A percentile compares a stretch with the other conserved stretches of the same genome.
phyloP scores from a whole-genome alignment of 805 yeast genomes.

The Candida nonsorbophila region DNA sequence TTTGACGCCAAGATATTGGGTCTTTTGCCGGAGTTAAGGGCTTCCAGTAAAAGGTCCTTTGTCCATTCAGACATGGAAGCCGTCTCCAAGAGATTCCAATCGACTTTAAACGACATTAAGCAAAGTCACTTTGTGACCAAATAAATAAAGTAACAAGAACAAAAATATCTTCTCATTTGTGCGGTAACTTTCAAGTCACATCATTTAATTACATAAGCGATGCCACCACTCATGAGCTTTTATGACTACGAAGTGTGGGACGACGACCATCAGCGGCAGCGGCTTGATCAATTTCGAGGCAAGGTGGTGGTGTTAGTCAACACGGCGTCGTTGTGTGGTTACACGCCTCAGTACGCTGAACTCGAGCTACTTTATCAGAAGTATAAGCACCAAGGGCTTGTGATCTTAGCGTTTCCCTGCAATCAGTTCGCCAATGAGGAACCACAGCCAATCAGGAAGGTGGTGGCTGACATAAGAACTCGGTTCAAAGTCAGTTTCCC shows the following conservation, averaged over 20 bases:
- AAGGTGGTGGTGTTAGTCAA: conserved; percentile 81
- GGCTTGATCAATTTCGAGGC: conserved; percentile 61
- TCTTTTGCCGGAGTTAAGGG: conserved; percentile 66
- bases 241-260: conserved; percentile 64
- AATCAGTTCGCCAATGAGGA: conserved; percentile 85
- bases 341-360: conserved; percentile 72
- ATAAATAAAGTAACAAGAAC: background rate
- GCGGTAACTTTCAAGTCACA: conserved; percentile 1
- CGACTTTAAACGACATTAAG: conserved; percentile 71
- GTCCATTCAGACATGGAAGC: conserved; percentile 60
- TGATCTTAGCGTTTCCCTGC: conserved; percentile 82
- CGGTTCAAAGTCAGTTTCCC: conserved; percentile 32
- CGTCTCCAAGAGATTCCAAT: conserved; percentile 71
- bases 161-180: too few relatives aligned
- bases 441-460: conserved; percentile 49
- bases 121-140: too few relatives aligned
- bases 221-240: background rate
- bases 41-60: conserved; percentile 59
- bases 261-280: conserved; percentile 52
- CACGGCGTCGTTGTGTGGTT: conserved; percentile 79
- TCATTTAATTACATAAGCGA: conserved; percentile 1
- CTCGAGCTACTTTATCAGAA: conserved; percentile 64
- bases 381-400: conserved; percentile 59
- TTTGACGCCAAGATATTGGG: conserved; percentile 68
- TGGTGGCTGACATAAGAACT: conserved; percentile 14